phyloP scores from a whole-genome alignment of 371 early-diverging fungal species.

The Apophysomyces ossiformis region DNA sequence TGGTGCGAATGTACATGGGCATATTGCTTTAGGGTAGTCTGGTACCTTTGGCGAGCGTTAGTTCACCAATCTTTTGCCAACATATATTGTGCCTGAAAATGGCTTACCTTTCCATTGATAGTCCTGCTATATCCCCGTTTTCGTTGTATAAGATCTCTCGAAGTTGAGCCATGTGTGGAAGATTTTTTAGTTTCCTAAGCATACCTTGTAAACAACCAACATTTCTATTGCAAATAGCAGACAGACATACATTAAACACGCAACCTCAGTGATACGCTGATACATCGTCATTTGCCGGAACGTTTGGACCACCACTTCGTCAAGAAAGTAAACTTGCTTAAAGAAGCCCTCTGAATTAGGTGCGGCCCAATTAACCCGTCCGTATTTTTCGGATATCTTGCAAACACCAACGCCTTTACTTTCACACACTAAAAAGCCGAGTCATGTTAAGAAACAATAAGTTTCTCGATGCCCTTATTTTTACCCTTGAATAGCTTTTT shows the following conservation, averaged over 20 bases:
- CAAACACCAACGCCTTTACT: constrained; percentile 32
- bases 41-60: constrained; percentile 24
- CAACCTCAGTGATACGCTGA: constrained; percentile 50
- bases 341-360: constrained; percentile 52
- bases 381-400: constrained; percentile 33
- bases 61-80: not conserved
- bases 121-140: constrained; percentile 45
- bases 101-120: constrained; percentile 44
- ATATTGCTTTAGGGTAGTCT: constrained; percentile 64
- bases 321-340: constrained; percentile 47
- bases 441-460: not conserved
- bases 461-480: not conserved
- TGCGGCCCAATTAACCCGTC: constrained; percentile 18
- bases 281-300: constrained; percentile 50
- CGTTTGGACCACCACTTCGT: constrained; percentile 44
- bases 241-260: constrained; percentile 24
- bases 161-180: constrained; percentile 46
- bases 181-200: not conserved
- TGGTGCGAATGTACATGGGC: constrained; percentile 57
- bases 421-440: not conserved
- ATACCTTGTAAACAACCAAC: not conserved
- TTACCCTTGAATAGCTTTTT: constrained; percentile 29
- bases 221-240: constrained; percentile 22
- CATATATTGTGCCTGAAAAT: not conserved
- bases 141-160: constrained; percentile 44